Evolutionary conservation across 2,329 filamentous ascomycete genomes (phyloP), one percentile per base, ranked within the genome.

Genomic region (Colletotrichum cereale): DNA sequence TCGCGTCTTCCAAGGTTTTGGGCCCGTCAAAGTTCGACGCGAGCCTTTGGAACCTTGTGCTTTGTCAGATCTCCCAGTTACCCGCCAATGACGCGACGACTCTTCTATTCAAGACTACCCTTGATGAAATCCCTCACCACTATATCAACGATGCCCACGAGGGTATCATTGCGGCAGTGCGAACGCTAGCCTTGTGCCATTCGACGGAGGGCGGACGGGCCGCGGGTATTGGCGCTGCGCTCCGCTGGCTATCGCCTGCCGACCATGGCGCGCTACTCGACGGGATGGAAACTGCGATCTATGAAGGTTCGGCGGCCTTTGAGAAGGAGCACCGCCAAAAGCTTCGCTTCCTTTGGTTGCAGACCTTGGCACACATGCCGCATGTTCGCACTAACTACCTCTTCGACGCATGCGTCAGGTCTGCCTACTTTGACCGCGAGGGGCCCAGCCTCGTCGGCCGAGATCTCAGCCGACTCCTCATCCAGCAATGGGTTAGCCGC

Each of bases 401-500:
- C 21, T 36, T 75, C 10, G 75, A 75, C 44, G 67, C 67, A 52
- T 69, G 66, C 66, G 62, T 60, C 47, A 66, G 75, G 31, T 68
- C 62, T 3, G 50, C 53, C 14, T 62, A 72, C 40, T 74, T 73
- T 62, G 42, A 61, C 48, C 48, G 44, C 26, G 14, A 50, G 7
- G 34, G 47, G 31, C 36, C 52, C 10, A 62, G 57, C 24, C 10
- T 69, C 8, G 31, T 66, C 31, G 72, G 74, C 31, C 36, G 63
- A 38, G 72, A 75, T 38, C 62, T 76, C 57, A 66, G 74, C 68
- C 55, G 64, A 40, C 62, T 77, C 4, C 52, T 77, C 24, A 57
- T 75, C 5, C 72, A 72, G 7, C 74, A 77, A 11, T 77, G 75
- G 75, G 24, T 44, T 16, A 76, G 75, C 42, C 74, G 68, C 24